These are phyloP conservation scores for Rhizodiscina lignyota DNA, from an alignment of 495 filamentous ascomycete genomes.

Conservation along the genomic window DNA sequence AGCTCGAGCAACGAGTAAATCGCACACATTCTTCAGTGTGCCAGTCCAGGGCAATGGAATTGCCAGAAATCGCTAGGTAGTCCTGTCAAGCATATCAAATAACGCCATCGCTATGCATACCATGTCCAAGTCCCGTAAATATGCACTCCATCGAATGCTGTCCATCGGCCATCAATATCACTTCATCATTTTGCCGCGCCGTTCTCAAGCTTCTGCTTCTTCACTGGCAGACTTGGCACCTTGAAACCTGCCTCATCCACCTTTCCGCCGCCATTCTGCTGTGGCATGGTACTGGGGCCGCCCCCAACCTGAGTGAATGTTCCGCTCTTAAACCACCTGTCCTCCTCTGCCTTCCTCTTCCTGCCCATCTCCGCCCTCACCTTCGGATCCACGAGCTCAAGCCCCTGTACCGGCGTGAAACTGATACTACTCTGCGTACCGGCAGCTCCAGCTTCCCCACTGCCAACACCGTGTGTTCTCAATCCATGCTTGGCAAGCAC, in stretches of 20 bases:
- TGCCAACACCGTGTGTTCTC: constrained; percentile 60
- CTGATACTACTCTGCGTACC: constrained; percentile 78
- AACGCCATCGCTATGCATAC: too few species aligned
- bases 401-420: constrained; percentile 85
- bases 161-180: too few species aligned
- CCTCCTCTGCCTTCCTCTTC: constrained; percentile 86
- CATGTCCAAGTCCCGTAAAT: too few species aligned
- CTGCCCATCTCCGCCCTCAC: constrained; percentile 53
- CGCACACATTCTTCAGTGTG: too few species aligned
- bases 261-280: constrained; percentile 10
- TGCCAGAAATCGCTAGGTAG: too few species aligned
- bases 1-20: too few species aligned
- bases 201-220: constrained; percentile 18
- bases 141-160: too few species aligned
- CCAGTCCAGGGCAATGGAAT: too few species aligned
- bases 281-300: constrained; percentile 14
- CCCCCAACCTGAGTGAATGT: constrained; percentile 83
- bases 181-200: too few species aligned
- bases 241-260: constrained; percentile 23
- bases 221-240: constrained; percentile 20
- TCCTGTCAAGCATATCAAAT: too few species aligned
- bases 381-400: constrained; percentile 94
- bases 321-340: constrained; percentile 89
- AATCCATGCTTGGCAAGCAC: constrained; percentile 59
- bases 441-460: constrained; percentile 42